Base-by-base conservation (phyloP, 1,284 basidiomycete species). In the Naganishia cerealis region DNA sequence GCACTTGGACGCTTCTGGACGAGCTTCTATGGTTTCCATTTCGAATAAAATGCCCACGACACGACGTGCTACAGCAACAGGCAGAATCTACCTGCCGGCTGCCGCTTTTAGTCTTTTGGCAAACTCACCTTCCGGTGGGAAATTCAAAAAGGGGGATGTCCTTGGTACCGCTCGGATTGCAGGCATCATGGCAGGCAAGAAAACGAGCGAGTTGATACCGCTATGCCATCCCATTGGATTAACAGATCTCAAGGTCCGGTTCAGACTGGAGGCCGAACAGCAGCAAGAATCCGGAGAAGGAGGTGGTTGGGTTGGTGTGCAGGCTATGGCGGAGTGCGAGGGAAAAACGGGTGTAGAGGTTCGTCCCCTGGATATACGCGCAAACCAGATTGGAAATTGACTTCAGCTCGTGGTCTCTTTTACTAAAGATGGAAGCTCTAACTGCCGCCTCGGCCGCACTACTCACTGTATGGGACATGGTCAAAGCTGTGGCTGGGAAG, bases 401-500 rank as follows among this genome's bases (percentile, higher is more conserved):
- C 46, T 21, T 56, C 18, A 33, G 16, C 18, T 13, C 16, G 6
- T 63, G 15, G 29, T n/a, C 16, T 5, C 29, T 43, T 42, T 15
- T 29, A 8, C 4, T 15, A 53, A 21, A 72, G 82, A 94, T 94
- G 91, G 92, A 94, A 81, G 92, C 92, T n/a, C 77, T 94, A 68
- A 91, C 89, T 26, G 89, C 88, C 24, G 90, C 90, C 15, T 88
- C 87, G 5, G 83, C 89, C n/a, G 88, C 88, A 4, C 83, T 90
- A 52, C 80, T 93, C 70, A 92, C 91, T 0, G 86, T 93, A 24
- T 94, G 91, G 92, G 92, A 94, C 76, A 94, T 94, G 91, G 83
- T 92, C 53, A 94, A 94, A 80, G 90, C 90, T 7, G 88, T 93
- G 1, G 90, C 88, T 3, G 92, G 91, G 21, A 85, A 85, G 76